phyloP scores from a whole-genome alignment of 2,329 filamentous ascomycete genomes.

The Neonectria neomacrospora region DNA sequence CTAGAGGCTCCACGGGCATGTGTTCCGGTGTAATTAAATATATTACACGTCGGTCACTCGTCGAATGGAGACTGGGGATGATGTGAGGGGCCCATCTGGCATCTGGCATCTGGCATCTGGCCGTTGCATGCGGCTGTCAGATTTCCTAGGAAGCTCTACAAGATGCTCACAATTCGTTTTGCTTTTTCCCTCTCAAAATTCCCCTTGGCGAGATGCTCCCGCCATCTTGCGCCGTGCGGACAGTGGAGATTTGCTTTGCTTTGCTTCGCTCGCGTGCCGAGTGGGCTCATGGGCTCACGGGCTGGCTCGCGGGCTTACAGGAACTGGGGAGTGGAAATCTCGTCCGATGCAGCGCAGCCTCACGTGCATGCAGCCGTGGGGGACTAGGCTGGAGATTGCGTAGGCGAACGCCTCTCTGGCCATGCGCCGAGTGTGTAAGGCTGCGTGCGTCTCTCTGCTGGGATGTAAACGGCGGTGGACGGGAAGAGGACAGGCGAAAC shows the following conservation, averaged over 20 bases:
- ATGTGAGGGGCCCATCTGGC: conserved; percentile 9
- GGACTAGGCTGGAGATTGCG: not conserved
- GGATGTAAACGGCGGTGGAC: conserved; percentile 16
- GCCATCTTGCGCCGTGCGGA: conserved; percentile 4
- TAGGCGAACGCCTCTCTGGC: conserved; percentile 19
- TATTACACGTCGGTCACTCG: conserved; percentile 8
- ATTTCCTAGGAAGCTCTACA: conserved; percentile 14
- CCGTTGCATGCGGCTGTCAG: conserved; percentile 28
- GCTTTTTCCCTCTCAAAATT: conserved; percentile 13
- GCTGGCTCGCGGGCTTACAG: not conserved
- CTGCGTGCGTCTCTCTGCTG: not conserved
- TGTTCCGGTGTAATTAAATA: conserved; percentile 18
- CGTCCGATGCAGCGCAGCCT: conserved; percentile 14
- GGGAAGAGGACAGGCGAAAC: not conserved
- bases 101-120: conserved; percentile 1
- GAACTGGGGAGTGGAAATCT: conserved; percentile 11
- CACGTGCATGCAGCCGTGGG: conserved; percentile 23
- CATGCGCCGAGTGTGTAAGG: not conserved
- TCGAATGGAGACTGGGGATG: conserved; percentile 12
- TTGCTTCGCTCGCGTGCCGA: conserved; percentile 8
- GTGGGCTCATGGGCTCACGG: conserved; percentile 7
- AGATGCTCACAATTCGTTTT: conserved; percentile 28
- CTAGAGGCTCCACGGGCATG: conserved; percentile 7
- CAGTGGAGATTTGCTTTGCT: conserved; percentile 8
- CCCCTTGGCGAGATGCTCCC: conserved; percentile 14